Conservation (phyloP, 2,329 filamentous ascomycete species). For the Alternaria hordeiaustralica region DNA sequence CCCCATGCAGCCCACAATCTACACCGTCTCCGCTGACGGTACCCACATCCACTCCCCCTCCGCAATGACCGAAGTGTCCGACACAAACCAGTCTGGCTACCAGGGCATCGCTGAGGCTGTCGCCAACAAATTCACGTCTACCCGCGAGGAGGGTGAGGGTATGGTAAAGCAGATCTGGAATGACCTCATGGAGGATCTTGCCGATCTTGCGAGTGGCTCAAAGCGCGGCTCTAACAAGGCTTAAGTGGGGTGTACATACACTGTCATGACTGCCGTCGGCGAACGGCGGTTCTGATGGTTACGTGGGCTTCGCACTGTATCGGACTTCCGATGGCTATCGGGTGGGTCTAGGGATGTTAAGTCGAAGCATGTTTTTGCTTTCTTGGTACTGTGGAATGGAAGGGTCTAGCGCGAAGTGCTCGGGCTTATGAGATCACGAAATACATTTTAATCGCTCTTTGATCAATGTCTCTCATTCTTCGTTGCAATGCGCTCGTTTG, state of each 20-base stretch:
- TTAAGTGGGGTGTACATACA: conserved; percentile 2
- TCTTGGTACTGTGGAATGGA: conserved; percentile 5
- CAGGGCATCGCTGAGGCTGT: conserved; percentile 63
- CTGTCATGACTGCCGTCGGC: not conserved
- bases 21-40: conserved; percentile 58
- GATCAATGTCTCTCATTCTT: not conserved
- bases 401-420: conserved; percentile 44
- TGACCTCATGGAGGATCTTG: conserved; percentile 58
- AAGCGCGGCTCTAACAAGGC: conserved; percentile 36
- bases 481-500: not conserved
- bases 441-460: conserved; percentile 13
- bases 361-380: conserved; percentile 3
- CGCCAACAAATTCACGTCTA: conserved; percentile 36
- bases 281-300: not conserved
- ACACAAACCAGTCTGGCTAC: conserved; percentile 63
- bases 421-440: conserved; percentile 45
- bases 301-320: not conserved
- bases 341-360: not conserved
- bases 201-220: conserved; percentile 39
- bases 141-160: conserved; percentile 51
- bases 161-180: conserved; percentile 55
- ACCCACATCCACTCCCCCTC: conserved; percentile 58
- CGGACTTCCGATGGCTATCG: not conserved
- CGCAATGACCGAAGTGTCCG: conserved; percentile 64
- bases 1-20: conserved; percentile 65